Conservation (phyloP, 2,329 filamentous ascomycete species). For the Penicillium palitans region DNA sequence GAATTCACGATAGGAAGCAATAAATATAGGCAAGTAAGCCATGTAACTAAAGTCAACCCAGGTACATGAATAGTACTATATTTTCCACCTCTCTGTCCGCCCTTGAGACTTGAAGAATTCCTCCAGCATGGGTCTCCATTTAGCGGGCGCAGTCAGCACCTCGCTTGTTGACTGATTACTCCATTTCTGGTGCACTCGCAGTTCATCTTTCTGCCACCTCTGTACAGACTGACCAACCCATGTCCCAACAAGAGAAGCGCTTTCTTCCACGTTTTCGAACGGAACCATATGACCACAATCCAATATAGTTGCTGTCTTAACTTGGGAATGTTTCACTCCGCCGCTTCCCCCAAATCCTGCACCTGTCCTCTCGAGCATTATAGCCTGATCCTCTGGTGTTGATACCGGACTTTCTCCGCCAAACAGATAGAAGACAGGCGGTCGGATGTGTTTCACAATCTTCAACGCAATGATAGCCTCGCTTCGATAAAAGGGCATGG, state of each 20-base stretch:
- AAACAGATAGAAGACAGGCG: conserved; percentile 25
- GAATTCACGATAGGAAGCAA: too few relatives aligned
- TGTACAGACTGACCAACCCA: not conserved
- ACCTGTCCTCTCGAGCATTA: conserved; percentile 21
- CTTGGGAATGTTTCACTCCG: conserved; percentile 8
- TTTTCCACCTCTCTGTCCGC: not conserved
- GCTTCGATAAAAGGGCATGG: conserved; percentile 5
- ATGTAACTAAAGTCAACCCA: too few relatives aligned
- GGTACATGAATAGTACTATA: not conserved
- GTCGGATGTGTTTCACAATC: conserved; percentile 15
- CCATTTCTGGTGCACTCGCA: not conserved
- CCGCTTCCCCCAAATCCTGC: conserved; percentile 26
- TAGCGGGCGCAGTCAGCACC: not conserved
- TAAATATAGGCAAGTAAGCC: too few relatives aligned
- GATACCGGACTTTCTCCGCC: conserved; percentile 16
- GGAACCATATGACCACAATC: not conserved
- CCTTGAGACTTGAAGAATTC: not conserved
- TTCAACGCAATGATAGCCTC: conserved; percentile 6
- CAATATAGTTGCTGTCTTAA: not conserved
- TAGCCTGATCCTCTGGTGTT: conserved; percentile 6
- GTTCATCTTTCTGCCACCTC: not conserved
- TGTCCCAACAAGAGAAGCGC: not conserved
- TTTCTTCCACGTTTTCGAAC: not conserved
- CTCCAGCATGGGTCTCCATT: not conserved
- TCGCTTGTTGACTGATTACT: not conserved